Evolutionary conservation across 129 eudicot species (phyloP).

Genomic region (Mikania micrantha): DNA sequence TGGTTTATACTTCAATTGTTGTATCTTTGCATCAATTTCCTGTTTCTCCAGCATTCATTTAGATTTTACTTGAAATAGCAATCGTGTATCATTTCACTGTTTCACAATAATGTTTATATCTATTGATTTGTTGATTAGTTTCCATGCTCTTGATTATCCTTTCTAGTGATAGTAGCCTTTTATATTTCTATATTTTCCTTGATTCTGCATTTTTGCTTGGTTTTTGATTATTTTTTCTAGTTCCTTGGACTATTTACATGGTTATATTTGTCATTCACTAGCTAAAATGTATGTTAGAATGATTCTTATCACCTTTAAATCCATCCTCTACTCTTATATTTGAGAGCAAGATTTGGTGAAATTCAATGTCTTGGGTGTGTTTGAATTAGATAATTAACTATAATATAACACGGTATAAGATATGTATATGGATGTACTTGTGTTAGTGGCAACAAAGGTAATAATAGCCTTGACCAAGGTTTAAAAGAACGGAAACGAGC

Average conservation of each 20-base stretch:
- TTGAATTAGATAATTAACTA: neutral
- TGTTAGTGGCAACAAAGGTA: too few relatives aligned
- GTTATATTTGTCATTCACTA: neutral
- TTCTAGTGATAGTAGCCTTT: too few relatives aligned
- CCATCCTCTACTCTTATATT: neutral
- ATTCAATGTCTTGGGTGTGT: neutral
- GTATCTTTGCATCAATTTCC: neutral
- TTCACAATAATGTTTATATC: conserved; percentile 13
- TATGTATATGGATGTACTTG: too few relatives aligned
- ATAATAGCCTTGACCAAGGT: too few relatives aligned
- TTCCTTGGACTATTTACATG: neutral
- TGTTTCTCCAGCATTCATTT: neutral
- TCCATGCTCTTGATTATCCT: neutral
- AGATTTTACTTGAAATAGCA: conserved; percentile 6
- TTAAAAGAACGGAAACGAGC: too few relatives aligned
- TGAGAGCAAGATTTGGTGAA: neutral
- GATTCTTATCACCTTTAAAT: neutral
- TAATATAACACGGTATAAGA: neutral
- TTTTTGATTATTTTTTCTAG: neutral
- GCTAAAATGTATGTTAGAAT: neutral
- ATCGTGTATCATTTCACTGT: neutral
- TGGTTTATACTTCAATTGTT: conserved; percentile 11
- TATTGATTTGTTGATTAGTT: neutral
- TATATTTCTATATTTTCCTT: too few relatives aligned
- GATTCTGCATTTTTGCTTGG: too few relatives aligned